Evolutionary conservation across 2,329 filamentous ascomycete genomes (phyloP).

Genomic region (Xylariales sp.): DNA sequence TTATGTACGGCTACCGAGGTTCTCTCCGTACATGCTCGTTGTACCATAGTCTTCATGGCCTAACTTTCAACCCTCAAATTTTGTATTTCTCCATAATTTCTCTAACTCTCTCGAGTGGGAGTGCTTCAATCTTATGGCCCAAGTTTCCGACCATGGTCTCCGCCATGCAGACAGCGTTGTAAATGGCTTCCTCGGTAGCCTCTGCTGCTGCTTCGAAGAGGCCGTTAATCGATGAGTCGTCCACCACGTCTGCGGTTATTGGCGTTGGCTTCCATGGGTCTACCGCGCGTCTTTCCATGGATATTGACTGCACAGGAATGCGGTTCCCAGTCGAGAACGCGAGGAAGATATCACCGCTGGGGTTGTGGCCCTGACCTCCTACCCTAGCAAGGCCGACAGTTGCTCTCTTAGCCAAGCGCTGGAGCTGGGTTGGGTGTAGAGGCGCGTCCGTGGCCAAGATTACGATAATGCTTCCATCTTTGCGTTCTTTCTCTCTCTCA

Average conservation of each 20-base stretch:
- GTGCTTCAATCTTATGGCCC: conserved; percentile 60
- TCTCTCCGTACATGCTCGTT: no score
- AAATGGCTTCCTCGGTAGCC: conserved; percentile 73
- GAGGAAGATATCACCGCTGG: conserved; percentile 74
- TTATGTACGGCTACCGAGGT: no score
- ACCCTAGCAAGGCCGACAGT: conserved; percentile 70
- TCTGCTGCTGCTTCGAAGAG: conserved; percentile 72
- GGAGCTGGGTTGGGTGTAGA: conserved; percentile 66
- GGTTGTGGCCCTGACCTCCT: conserved; percentile 70
- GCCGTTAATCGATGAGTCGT: conserved; percentile 70
- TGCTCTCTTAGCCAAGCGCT: conserved; percentile 69
- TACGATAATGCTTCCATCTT: conserved; percentile 71
- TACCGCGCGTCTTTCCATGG: conserved; percentile 49
- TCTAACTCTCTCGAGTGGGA: conserved; percentile 60
- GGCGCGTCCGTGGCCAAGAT: conserved; percentile 71
- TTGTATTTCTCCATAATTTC: conserved; percentile 58
- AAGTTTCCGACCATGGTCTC: conserved; percentile 67
- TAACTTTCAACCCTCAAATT: conserved; percentile 11
- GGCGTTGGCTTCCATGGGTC: conserved; percentile 56
- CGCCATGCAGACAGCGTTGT: conserved; percentile 72
- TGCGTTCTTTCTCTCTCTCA: conserved; percentile 58
- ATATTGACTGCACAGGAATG: conserved; percentile 58
- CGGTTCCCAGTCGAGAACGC: conserved; percentile 72
- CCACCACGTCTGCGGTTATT: conserved; percentile 58
- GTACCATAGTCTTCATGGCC: no score